These are phyloP conservation scores for Biscutella auriculata DNA, from an alignment of 441 rosid genomes.

Conservation along the genomic window DNA sequence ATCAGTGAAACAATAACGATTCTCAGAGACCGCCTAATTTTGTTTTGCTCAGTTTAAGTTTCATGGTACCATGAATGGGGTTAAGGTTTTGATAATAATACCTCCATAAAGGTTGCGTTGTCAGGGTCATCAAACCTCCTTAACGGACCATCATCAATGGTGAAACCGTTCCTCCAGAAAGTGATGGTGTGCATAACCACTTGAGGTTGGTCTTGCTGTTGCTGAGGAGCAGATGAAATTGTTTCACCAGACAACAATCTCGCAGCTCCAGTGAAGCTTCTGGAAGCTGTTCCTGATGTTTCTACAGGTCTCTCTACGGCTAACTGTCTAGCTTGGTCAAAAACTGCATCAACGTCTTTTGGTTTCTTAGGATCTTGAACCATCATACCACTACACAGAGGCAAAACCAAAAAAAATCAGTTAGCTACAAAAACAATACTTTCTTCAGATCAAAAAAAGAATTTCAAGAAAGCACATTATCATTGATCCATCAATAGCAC, in stretches of 20 bases:
- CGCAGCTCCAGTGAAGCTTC: slow-evolving; percentile 42
- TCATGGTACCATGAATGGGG: neutral
- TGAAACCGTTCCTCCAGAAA: slow-evolving; percentile 59
- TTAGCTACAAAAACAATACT: neutral
- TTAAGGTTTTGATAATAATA: slow-evolving; percentile 8
- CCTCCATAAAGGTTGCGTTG: slow-evolving; percentile 52
- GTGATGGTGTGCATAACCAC: slow-evolving; percentile 33
- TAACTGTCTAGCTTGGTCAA: slow-evolving; percentile 35
- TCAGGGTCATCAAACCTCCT: slow-evolving; percentile 43
- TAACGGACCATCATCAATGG: slow-evolving; percentile 51
- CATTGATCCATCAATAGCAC: neutral
- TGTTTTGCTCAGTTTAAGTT: neutral
- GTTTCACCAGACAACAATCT: slow-evolving; percentile 49
- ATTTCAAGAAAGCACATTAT: neutral
- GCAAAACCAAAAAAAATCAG: neutral
- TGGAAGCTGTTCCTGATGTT: slow-evolving; percentile 32
- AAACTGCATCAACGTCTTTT: slow-evolving; percentile 37
- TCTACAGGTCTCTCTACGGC: slow-evolving; percentile 45
- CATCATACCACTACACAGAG: slow-evolving; percentile 46
- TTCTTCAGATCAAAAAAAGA: neutral
- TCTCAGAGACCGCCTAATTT: neutral
- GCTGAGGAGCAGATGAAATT: slow-evolving; percentile 34
- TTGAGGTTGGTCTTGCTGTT: slow-evolving; percentile 29
- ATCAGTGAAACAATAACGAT: neutral
- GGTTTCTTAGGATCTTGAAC: slow-evolving; percentile 46